These are phyloP conservation scores for Mortierella sp. DNA, from an alignment of 371 early-diverging fungal genomes.

Conservation along the genomic window DNA sequence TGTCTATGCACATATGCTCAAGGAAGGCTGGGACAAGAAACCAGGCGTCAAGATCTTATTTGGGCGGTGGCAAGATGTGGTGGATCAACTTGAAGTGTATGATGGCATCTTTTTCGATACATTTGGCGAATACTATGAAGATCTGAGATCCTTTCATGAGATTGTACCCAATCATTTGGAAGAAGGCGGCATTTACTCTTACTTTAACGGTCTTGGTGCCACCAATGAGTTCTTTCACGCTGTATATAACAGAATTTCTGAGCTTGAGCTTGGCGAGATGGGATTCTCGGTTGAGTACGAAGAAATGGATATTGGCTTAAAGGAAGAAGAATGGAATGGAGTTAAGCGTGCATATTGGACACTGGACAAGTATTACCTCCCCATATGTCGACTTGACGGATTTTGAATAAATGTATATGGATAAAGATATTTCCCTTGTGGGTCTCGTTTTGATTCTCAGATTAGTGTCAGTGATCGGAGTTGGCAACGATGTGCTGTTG, in stretches of 20 bases:
- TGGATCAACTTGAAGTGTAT: constrained; percentile 78
- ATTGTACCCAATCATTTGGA: constrained; percentile 82
- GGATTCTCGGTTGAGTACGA: constrained; percentile 82
- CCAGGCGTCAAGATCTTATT: constrained; percentile 87
- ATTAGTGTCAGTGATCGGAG: too few relatives aligned
- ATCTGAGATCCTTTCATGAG: constrained; percentile 89
- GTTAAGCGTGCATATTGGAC: constrained; percentile 88
- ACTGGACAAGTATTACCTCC: constrained; percentile 82
- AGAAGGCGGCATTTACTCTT: constrained; percentile 88
- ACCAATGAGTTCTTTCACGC: constrained; percentile 96
- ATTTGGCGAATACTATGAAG: constrained; percentile 95
- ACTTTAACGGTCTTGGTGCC: constrained; percentile 95
- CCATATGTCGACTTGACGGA: constrained; percentile 70
- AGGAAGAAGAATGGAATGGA: constrained; percentile 93
- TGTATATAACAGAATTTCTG: constrained; percentile 89
- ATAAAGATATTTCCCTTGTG: not conserved
- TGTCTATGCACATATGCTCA: constrained; percentile 90
- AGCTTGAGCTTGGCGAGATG: constrained; percentile 83
- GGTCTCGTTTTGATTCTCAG: too few relatives aligned
- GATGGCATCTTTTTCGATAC: constrained; percentile 96
- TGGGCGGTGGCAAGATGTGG: constrained; percentile 95
- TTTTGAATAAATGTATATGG: constrained; percentile 16
- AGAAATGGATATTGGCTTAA: constrained; percentile 76
- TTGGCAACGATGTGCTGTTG: too few relatives aligned
- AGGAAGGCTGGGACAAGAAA: constrained; percentile 88